Evolutionary conservation across 148 eudicot genomes (phyloP).

Genomic region (Silene latifolia): DNA sequence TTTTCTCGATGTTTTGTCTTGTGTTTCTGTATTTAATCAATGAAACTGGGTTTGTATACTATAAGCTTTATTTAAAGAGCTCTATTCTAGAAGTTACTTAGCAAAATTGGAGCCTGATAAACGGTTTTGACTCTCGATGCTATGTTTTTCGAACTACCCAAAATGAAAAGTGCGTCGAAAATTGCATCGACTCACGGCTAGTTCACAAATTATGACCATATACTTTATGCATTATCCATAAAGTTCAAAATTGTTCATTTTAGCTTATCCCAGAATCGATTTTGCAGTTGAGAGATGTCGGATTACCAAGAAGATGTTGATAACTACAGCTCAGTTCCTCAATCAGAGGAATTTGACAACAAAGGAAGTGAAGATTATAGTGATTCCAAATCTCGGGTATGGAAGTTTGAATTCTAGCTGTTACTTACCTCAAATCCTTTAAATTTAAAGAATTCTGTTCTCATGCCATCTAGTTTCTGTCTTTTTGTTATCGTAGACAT

Average conservation of each 20-base stretch:
- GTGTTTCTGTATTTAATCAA: not conserved
- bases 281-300: conserved; percentile 35
- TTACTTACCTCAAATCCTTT: not conserved
- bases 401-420: not conserved
- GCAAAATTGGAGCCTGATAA: not conserved
- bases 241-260: not conserved
- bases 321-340: conserved; percentile 39
- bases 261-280: not conserved
- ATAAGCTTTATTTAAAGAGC: not conserved
- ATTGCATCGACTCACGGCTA: not conserved
- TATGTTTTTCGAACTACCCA: not conserved
- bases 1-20: too few relatives aligned
- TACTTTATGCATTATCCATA: not conserved
- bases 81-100: not conserved
- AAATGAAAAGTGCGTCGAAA: not conserved
- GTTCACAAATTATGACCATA: too few relatives aligned
- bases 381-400: conserved; percentile 56
- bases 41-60: not conserved
- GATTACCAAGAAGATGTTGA: conserved; percentile 51
- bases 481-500: not conserved
- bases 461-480: not conserved
- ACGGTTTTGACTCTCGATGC: not conserved
- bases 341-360: conserved; percentile 31
- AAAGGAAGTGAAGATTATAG: conserved; percentile 36
- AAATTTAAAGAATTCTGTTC: not conserved